These are phyloP conservation scores for Beverwykella pulmonaria DNA, from an alignment of 495 filamentous ascomycete genomes.

Conservation along the genomic window DNA sequence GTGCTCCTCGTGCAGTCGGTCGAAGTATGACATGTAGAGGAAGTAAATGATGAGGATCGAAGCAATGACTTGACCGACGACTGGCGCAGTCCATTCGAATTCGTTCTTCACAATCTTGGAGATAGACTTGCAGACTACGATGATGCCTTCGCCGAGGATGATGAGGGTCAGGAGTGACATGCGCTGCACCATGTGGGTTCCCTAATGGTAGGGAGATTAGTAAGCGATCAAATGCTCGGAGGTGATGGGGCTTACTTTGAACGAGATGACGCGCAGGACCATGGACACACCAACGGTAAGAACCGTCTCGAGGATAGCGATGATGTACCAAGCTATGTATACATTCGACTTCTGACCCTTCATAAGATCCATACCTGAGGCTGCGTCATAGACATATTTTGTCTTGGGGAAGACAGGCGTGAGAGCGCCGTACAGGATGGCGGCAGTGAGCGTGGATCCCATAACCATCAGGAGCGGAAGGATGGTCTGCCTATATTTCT, in stretches of 20 bases:
- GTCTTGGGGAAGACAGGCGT: conserved; percentile 25
- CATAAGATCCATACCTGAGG: background rate
- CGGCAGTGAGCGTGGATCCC: conserved; percentile 26
- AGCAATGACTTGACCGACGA: conserved; percentile 50
- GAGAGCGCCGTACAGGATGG: conserved; percentile 31
- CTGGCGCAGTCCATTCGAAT: conserved; percentile 54
- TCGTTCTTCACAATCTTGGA: conserved; percentile 59
- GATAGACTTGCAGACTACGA: conserved; percentile 54
- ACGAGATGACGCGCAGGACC: conserved; percentile 58
- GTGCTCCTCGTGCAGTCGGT: conserved; percentile 55
- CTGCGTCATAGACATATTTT: background rate
- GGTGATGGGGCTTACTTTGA: conserved; percentile 46
- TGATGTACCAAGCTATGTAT: conserved; percentile 64
- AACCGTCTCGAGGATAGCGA: conserved; percentile 59
- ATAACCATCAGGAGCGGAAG: conserved; percentile 30
- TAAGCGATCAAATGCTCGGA: too few relatives aligned
- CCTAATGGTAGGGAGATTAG: conserved; percentile 14
- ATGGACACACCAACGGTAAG: conserved; percentile 59
- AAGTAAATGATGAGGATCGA: conserved; percentile 57
- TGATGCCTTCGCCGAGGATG: conserved; percentile 69
- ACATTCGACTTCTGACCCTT: conserved; percentile 48
- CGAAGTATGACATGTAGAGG: conserved; percentile 72
- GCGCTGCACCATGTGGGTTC: conserved; percentile 66
- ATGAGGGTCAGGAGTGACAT: conserved; percentile 70
- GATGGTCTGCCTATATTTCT: conserved; percentile 29